A percentile compares a stretch with the other conserved stretches of the same genome.
Evolutionary conservation across 768 basidiomycete species (phyloP).

Genomic region (Rubroboletus pulcherrimus): DNA sequence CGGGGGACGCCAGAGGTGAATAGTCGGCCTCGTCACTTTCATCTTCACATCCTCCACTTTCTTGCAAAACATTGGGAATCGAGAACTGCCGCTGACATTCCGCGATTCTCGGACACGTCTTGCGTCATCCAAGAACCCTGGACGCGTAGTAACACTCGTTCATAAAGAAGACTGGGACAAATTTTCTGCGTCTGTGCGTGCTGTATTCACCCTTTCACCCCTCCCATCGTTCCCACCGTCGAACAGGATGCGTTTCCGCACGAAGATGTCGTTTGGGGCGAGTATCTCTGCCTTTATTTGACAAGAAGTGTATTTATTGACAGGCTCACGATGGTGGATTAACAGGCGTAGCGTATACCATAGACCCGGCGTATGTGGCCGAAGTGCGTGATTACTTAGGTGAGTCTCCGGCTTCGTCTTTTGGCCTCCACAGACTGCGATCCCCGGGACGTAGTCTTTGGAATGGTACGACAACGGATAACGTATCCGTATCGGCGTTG

Average conservation of each 20-base stretch:
- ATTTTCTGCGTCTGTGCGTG: slow-evolving; percentile 62
- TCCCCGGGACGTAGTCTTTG: neutral
- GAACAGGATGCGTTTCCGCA: slow-evolving; percentile 31
- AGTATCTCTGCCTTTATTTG: slow-evolving; percentile 7
- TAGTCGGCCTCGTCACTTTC: neutral
- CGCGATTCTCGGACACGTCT: neutral
- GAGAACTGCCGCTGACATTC: neutral
- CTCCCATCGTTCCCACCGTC: neutral
- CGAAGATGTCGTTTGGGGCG: slow-evolving; percentile 60
- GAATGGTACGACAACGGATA: neutral
- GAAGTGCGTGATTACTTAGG: slow-evolving; percentile 86
- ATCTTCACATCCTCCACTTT: neutral
- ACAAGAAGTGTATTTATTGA: neutral
- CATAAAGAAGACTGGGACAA: slow-evolving; percentile 85
- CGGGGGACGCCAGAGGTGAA: slow-evolving; percentile 80
- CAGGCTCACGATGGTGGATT: neutral
- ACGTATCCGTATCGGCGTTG: neutral
- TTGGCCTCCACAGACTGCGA: neutral
- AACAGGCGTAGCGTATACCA: slow-evolving; percentile 79
- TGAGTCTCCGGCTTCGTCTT: slow-evolving; percentile 28
- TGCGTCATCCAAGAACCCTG: slow-evolving; percentile 55
- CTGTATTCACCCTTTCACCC: neutral
- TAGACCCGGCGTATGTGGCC: slow-evolving; percentile 68
- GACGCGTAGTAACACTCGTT: slow-evolving; percentile 86
- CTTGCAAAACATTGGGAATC: neutral